Percentiles rank a stretch among this genome's conserved stretches.
Conservation (phyloP, 495 filamentous ascomycete genomes). For the Penicillium goetzii region DNA sequence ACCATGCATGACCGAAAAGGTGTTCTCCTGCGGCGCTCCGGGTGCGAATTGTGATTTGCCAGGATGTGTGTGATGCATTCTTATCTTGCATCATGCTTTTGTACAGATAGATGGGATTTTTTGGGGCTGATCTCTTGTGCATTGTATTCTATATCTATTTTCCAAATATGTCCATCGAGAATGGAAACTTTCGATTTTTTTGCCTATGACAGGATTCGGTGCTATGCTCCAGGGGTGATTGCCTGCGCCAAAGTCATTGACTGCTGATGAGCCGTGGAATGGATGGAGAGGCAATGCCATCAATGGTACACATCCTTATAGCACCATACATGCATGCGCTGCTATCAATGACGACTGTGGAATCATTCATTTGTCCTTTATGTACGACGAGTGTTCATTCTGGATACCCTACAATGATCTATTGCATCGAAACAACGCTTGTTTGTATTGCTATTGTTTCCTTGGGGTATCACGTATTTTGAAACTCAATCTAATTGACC, state of each 20-base stretch:
- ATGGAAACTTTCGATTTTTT: background rate
- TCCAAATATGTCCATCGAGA: conserved; percentile 12
- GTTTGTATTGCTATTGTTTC: background rate
- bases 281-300: background rate
- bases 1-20: background rate
- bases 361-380: background rate
- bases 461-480: background rate
- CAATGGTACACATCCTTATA: background rate
- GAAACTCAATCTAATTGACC: too few relatives aligned
- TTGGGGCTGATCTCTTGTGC: conserved; percentile 36
- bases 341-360: background rate
- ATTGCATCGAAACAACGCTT: background rate
- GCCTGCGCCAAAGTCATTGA: background rate
- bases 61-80: conserved; percentile 28
- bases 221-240: background rate
- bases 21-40: background rate
- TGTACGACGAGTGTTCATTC: background rate
- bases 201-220: background rate
- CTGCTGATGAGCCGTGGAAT: background rate
- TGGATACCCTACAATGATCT: background rate
- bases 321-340: background rate
- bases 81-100: conserved; percentile 33
- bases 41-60: conserved; percentile 6
- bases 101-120: conserved; percentile 47
- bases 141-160: conserved; percentile 43